phyloP scores from a whole-genome alignment of 148 eudicot species.

The Fagopyrum esculentum region DNA sequence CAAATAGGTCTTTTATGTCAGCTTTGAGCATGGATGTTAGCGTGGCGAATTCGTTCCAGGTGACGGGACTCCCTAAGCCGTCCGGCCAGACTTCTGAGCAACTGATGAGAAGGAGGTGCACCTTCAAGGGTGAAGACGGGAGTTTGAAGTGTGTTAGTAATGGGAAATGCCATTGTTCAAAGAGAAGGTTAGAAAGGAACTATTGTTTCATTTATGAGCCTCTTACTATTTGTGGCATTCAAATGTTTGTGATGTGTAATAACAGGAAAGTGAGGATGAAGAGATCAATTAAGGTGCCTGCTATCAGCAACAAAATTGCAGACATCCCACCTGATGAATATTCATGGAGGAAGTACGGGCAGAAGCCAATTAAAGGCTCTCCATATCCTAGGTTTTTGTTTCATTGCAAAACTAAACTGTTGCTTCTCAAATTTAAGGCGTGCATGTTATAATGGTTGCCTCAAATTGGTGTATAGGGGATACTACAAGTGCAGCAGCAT shows the following conservation, averaged over 20 bases:
- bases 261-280: conserved; percentile 48
- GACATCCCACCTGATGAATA: conserved; percentile 54
- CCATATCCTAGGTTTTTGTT: conserved; percentile 50
- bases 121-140: conserved; percentile 35
- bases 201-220: not conserved
- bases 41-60: conserved; percentile 33
- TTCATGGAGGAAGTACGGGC: conserved; percentile 63
- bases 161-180: conserved; percentile 52
- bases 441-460: not conserved
- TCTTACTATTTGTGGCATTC: not conserved
- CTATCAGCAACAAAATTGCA: conserved; percentile 49
- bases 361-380: conserved; percentile 61
- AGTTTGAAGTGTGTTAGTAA: conserved; percentile 34
- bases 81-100: conserved; percentile 34
- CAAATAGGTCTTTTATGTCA: conserved; percentile 42
- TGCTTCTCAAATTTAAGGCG: not conserved
- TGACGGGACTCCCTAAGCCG: conserved; percentile 32
- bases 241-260: conserved; percentile 9
- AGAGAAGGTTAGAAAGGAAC: conserved; percentile 30
- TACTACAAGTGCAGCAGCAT: conserved; percentile 61
- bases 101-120: conserved; percentile 27
- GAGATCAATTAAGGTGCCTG: conserved; percentile 51
- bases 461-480: conserved; percentile 30
- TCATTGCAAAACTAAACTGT: conserved; percentile 6
- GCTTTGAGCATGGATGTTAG: conserved; percentile 47